Conservation (phyloP, 768 basidiomycete species). For the Rhodotorula taiwanensis region DNA sequence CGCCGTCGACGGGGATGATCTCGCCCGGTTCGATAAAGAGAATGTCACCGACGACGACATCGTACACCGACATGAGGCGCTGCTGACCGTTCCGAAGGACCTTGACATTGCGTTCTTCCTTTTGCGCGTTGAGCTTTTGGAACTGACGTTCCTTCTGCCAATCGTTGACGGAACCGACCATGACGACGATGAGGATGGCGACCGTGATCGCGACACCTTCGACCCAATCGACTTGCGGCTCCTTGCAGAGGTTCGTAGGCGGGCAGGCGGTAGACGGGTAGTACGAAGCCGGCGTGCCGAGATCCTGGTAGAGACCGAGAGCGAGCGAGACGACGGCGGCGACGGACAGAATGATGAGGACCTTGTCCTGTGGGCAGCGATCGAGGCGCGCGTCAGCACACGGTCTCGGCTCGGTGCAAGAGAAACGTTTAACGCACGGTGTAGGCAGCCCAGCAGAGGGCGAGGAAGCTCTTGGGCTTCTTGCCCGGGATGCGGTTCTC, state of each 20-base stretch:
- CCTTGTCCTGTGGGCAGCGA: conserved; percentile 63
- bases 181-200: conserved; percentile 52
- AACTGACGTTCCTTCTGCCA: conserved; percentile 99
- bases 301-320: conserved; percentile 87
- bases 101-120: conserved; percentile 54
- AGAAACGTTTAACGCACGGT: not conserved
- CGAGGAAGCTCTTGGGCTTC: conserved; percentile 61
- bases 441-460: conserved; percentile 70
- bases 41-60: conserved; percentile 90
- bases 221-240: conserved; percentile 90
- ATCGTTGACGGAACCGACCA: conserved; percentile 92
- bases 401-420: too few relatives aligned
- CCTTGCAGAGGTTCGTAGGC: conserved; percentile 41
- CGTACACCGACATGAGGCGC: conserved; percentile 69
- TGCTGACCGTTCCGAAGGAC: conserved; percentile 68
- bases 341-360: conserved; percentile 79
- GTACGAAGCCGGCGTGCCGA: conserved; percentile 60
- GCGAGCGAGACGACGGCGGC: conserved; percentile 89
- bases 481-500: conserved; percentile 66
- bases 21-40: conserved; percentile 90
- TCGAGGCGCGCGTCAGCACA: too few relatives aligned
- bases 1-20: conserved; percentile 88
- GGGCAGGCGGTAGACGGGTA: conserved; percentile 39
- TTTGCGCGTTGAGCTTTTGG: conserved; percentile 66
- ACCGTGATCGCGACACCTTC: conserved; percentile 60